A percentile compares a stretch with the other conserved stretches of the same genome.
Evolutionary conservation across 306 rosid genomes (phyloP).

Genomic region (Luffa aegyptiaca): DNA sequence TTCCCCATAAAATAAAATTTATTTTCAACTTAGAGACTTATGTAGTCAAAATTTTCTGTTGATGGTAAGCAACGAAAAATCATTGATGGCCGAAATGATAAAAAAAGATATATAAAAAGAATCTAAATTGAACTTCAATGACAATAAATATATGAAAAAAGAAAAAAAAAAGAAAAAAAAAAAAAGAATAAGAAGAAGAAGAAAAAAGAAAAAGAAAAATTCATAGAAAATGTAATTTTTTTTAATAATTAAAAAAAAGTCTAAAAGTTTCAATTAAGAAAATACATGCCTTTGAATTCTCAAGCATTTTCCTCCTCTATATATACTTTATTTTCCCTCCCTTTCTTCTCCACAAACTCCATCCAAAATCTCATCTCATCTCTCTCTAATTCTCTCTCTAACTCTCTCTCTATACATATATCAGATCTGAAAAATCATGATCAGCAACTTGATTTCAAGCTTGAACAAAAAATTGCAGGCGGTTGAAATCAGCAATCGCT

Average conservation of each 20-base stretch:
- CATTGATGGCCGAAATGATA: neutral
- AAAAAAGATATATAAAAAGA: neutral
- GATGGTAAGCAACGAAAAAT: neutral
- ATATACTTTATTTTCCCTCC: neutral
- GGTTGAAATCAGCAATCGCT: neutral
- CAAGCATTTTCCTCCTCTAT: neutral
- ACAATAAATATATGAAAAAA: neutral
- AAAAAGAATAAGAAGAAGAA: neutral
- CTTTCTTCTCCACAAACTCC: neutral
- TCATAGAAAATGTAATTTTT: neutral
- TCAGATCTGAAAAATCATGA: constrained; percentile 2
- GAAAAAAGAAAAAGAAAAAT: neutral
- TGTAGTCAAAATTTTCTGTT: neutral
- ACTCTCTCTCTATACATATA: neutral
- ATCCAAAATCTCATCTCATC: neutral
- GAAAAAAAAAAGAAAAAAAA: neutral
- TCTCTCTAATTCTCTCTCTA: neutral
- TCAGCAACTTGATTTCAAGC: constrained; percentile 1
- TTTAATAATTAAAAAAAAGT: neutral
- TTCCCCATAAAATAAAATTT: too few species aligned
- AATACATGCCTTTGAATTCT: neutral
- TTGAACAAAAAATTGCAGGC: neutral
- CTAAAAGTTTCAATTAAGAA: neutral
- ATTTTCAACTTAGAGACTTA: neutral
- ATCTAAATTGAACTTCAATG: neutral